Conservation (phyloP, 768 basidiomycete species). For the Boletus reticuloceps region DNA sequence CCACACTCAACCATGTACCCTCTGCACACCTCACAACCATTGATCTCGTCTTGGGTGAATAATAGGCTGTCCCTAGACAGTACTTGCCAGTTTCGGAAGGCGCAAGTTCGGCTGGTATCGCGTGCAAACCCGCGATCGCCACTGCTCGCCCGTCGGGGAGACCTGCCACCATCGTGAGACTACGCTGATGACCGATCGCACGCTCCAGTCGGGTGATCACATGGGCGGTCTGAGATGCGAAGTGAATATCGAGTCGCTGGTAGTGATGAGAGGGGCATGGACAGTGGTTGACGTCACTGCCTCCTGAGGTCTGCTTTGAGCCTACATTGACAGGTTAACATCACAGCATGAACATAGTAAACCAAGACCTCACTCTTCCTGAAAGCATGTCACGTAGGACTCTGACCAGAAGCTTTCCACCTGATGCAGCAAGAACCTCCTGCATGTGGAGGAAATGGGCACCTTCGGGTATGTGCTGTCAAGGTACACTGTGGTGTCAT, state of each 20-base stretch:
- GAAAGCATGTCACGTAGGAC: slow-evolving; percentile 62
- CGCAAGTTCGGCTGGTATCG: slow-evolving; percentile 2
- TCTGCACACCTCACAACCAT: slow-evolving; percentile 57
- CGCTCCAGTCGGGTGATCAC: slow-evolving; percentile 22
- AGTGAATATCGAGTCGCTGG: slow-evolving; percentile 15
- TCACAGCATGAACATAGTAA: not conserved
- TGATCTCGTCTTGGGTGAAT: slow-evolving; percentile 35
- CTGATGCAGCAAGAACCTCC: slow-evolving; percentile 54
- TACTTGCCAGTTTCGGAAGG: slow-evolving; percentile 8
- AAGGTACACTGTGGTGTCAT: not conserved
- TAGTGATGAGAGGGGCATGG: slow-evolving; percentile 45
- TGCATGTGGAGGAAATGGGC: slow-evolving; percentile 56
- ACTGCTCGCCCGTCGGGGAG: slow-evolving; percentile 29
- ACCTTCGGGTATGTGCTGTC: slow-evolving; percentile 50
- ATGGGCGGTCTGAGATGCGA: slow-evolving; percentile 20
- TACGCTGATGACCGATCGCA: slow-evolving; percentile 30
- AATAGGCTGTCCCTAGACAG: slow-evolving; percentile 44
- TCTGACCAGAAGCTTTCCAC: slow-evolving; percentile 69
- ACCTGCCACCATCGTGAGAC: slow-evolving; percentile 15
- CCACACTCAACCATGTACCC: slow-evolving; percentile 51
- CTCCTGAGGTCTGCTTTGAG: slow-evolving; percentile 47
- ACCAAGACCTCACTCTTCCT: slow-evolving; percentile 44
- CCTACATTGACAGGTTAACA: slow-evolving; percentile 35
- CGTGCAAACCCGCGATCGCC: slow-evolving; percentile 18
- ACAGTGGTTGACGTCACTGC: slow-evolving; percentile 29